Percentiles rank a stretch among this genome's conserved stretches.
Evolutionary conservation across 768 basidiomycete species (phyloP).

Genomic region (Aureoboletus auriporus): DNA sequence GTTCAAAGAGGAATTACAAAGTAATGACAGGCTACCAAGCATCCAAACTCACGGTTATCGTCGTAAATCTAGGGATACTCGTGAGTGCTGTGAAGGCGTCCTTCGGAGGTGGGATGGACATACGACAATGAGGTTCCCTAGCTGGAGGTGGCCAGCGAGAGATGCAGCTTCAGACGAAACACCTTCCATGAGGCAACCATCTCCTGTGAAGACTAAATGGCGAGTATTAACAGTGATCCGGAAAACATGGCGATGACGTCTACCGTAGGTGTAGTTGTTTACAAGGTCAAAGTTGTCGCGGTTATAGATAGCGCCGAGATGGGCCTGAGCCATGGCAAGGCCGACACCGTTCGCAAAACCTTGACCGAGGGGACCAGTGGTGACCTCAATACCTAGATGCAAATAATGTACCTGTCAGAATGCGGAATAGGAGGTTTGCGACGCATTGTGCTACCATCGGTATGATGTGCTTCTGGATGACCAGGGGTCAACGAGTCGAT

Average conservation of each 20-base stretch:
- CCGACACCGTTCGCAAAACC: conserved; percentile 93
- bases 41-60: conserved; percentile 74
- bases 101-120: conserved; percentile 31
- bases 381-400: conserved; percentile 71
- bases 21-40: background rate
- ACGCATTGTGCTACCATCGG: conserved; percentile 43
- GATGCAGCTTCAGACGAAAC: conserved; percentile 90
- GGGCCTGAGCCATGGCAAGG: conserved; percentile 89
- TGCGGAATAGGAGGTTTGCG: background rate
- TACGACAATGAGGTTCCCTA: conserved; percentile 90
- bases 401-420: conserved; percentile 7
- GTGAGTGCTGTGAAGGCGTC: conserved; percentile 16
- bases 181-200: conserved; percentile 97
- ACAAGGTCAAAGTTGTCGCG: conserved; percentile 77
- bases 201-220: conserved; percentile 76
- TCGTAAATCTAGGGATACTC: conserved; percentile 68
- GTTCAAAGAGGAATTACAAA: conserved; percentile 8
- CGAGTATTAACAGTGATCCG: background rate
- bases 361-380: conserved; percentile 94
- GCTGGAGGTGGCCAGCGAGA: conserved; percentile 88
- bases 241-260: background rate
- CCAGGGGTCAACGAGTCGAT: conserved; percentile 87
- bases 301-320: conserved; percentile 88
- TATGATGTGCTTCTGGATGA: conserved; percentile 79
- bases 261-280: conserved; percentile 88